phyloP scores from a whole-genome alignment of 495 filamentous ascomycete genomes.

The Lophiostoma macrostomum region DNA sequence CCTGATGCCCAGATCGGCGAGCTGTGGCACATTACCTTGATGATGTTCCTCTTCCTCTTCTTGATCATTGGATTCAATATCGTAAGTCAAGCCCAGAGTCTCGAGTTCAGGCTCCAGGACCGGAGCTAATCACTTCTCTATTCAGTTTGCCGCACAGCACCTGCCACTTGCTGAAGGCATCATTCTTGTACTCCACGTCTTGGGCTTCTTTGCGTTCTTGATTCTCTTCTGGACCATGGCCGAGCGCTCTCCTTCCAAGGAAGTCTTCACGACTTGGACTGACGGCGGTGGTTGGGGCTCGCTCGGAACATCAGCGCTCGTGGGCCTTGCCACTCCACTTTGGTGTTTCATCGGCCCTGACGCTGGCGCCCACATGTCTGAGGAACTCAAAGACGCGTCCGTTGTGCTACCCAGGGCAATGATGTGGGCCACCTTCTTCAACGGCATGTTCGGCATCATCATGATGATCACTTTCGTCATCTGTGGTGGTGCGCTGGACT shows the following conservation, averaged over 20 bases:
- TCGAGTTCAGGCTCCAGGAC: conserved; percentile 13
- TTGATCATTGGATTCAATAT: conserved; percentile 7
- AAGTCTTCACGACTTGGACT: conserved; percentile 33
- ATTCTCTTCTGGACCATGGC: conserved; percentile 45
- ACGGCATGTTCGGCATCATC: conserved; percentile 30
- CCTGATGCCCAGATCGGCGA: neutral
- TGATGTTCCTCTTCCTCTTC: conserved; percentile 10
- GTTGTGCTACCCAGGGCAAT: conserved; percentile 31
- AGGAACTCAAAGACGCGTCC: conserved; percentile 35
- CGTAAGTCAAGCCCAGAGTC: neutral
- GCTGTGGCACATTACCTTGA: conserved; percentile 21
- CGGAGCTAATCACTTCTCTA: conserved; percentile 14
- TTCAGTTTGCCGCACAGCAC: conserved; percentile 19
- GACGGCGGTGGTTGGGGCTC: conserved; percentile 35
- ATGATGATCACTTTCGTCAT: conserved; percentile 34
- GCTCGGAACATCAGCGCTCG: conserved; percentile 13
- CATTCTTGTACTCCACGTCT: conserved; percentile 28
- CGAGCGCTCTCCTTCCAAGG: conserved; percentile 31
- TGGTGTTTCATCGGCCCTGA: conserved; percentile 24
- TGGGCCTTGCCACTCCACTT: conserved; percentile 15
- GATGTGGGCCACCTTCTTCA: conserved; percentile 29
- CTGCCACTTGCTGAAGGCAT: conserved; percentile 33
- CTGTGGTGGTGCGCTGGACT: conserved; percentile 11
- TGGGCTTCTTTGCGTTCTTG: conserved; percentile 47
- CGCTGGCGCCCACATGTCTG: conserved; percentile 28